Conservation (phyloP, 108 stramenopile genomes). For the Bacterosira constricta region DNA sequence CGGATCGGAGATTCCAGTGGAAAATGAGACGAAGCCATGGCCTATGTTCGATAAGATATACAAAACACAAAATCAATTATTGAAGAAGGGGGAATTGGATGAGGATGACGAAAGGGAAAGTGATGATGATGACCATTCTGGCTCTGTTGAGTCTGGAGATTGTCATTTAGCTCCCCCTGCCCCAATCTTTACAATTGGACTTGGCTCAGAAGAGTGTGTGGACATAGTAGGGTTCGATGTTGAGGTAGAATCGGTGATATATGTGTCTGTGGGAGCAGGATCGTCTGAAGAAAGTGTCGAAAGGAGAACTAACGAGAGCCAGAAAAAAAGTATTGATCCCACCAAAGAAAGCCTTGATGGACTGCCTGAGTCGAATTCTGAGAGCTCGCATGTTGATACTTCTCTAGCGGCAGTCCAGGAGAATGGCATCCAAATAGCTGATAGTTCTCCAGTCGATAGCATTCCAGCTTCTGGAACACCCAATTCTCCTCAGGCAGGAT, state of each 20-base stretch:
- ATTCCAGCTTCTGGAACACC: not conserved
- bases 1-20: constrained; percentile 33
- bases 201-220: not conserved
- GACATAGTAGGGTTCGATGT: not conserved
- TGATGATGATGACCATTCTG: constrained; percentile 22
- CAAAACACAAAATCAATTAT: constrained; percentile 43
- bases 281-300: not conserved
- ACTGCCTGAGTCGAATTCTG: not conserved
- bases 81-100: constrained; percentile 11
- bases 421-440: constrained; percentile 31
- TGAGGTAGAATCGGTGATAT: not conserved
- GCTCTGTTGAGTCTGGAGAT: constrained; percentile 6
- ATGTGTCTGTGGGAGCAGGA: not conserved
- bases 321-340: not conserved
- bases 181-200: not conserved
- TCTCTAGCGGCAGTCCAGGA: constrained; percentile 26
- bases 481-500: not conserved
- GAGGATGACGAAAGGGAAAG: constrained; percentile 20
- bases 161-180: constrained; percentile 15
- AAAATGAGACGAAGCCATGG: constrained; percentile 22
- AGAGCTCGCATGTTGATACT: not conserved
- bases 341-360: not conserved
- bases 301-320: not conserved
- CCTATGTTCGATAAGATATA: constrained; percentile 38
- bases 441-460: not conserved